Evolutionary conservation across 2,329 filamentous ascomycete species (phyloP).

Genomic region (Emydomyces testavorans): DNA sequence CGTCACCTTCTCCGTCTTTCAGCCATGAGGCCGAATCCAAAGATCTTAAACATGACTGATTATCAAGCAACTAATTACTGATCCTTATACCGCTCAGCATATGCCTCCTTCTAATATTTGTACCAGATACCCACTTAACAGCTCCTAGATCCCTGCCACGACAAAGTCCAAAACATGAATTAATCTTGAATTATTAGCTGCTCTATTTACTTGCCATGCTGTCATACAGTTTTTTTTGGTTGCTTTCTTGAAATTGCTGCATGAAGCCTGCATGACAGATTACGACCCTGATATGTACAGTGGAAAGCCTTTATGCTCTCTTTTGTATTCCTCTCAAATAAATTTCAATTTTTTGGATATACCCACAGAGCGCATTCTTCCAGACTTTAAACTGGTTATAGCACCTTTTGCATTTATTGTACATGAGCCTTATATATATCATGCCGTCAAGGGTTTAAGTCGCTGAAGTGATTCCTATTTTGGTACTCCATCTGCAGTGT

Average conservation of each 20-base stretch:
- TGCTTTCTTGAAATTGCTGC: not conserved
- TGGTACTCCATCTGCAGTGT: too few species aligned
- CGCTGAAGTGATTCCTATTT: too few species aligned
- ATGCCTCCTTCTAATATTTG: not conserved
- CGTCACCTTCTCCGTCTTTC: conserved; percentile 20
- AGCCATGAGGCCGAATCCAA: conserved; percentile 1
- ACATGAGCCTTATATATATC: too few species aligned
- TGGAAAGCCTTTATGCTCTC: not conserved
- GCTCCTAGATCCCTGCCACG: not conserved
- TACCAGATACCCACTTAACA: not conserved
- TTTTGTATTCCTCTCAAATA: too few species aligned
- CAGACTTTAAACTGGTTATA: too few species aligned
- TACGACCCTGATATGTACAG: conserved; percentile 7
- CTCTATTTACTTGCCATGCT: not conserved
- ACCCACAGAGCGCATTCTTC: not conserved
- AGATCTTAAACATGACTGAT: conserved; percentile 5
- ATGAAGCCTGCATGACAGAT: conserved; percentile 1
- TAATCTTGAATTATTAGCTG: not conserved
- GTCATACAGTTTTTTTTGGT: not conserved
- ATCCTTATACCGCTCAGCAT: not conserved
- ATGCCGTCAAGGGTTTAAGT: too few species aligned
- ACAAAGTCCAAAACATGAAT: not conserved
- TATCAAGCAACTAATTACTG: not conserved
- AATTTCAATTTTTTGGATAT: not conserved
- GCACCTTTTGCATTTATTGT: too few species aligned